phyloP scores from a whole-genome alignment of 306 rosid species.

The Leucaena leucocephala region DNA sequence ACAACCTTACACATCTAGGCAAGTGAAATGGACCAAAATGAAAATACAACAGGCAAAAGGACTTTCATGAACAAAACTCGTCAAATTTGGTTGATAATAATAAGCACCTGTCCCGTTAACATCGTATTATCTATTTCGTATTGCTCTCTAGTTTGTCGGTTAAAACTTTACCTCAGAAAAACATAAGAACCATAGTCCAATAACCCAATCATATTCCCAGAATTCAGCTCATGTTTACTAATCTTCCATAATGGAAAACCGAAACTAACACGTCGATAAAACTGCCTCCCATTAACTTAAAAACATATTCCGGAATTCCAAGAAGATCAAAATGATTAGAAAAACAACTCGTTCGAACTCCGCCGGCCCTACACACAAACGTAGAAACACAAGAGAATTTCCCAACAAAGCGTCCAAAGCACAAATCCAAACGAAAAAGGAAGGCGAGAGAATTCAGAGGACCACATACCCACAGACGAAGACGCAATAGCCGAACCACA shows the following conservation, averaged over 20 bases:
- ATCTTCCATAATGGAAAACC: neutral
- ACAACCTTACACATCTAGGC: neutral
- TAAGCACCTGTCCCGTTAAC: neutral
- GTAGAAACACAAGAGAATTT: neutral
- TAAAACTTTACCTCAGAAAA: neutral
- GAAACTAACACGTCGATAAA: neutral
- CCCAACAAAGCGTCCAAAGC: neutral
- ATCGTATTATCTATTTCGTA: neutral
- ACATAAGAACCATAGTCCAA: neutral
- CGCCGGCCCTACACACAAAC: neutral
- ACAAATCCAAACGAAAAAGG: neutral
- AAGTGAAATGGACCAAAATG: neutral
- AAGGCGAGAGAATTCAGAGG: neutral
- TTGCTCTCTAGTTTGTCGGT: neutral
- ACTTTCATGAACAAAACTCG: neutral
- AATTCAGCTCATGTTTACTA: neutral
- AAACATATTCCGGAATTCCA: neutral
- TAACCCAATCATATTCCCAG: neutral
- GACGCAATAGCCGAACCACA: constrained; percentile 71
- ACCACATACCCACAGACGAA: constrained; percentile 75
- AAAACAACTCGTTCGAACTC: neutral
- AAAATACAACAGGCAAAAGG: neutral
- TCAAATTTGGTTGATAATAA: too few relatives aligned
- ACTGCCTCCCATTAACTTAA: neutral
- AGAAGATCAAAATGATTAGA: neutral